Evolutionary conservation across 768 basidiomycete species (phyloP), one percentile per base, ranked within the genome.

Genomic region (Mycena vulgaris): DNA sequence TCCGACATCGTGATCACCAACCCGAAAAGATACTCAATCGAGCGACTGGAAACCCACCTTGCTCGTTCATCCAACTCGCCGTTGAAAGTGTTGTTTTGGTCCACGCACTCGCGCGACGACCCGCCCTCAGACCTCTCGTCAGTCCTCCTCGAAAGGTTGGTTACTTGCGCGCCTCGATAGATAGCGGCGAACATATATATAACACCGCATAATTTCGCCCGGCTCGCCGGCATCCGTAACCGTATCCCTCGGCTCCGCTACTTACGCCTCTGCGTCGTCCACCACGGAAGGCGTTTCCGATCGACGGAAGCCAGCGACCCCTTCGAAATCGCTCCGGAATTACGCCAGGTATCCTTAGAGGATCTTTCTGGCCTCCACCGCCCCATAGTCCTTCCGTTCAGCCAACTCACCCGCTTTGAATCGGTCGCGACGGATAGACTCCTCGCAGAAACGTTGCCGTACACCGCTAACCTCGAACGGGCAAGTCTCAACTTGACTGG

Each of bases 291-390:
- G 11, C 23, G 9, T 25, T 10, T 33, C 19, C 14, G 2, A 13
- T 48, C 55, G 14, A 30, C n/a, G 10, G 52, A 51, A 2, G 7
- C 2, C 0, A 52, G 14, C 28, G n/a, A 69, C 13, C 68, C 68
- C 6, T 63, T 69, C 37, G 61, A 69, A 27, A 51, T 69, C n/a
- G 68, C 68, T 3, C 68, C 68, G 2, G 53, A 53, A 11, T 40
- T 69, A 16, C 68, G 55, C 6, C 55, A 63, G 21, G 48, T 69
- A 10, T 40, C 37, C 8, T 30, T 69, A 14, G 68, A 69, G 25
- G 56, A 58, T 16, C 31, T 68, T 28, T 40, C 53, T 27, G 55
- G 35, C 1, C 61, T 69, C 7, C 37, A 25, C 10, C 23, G 39
- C 17, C 1, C 47, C 17, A 14, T 63, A 0, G 51, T 52, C 1